phyloP scores from a whole-genome alignment of 257 asterid genomes.

The Nicotiana obtusifolia region DNA sequence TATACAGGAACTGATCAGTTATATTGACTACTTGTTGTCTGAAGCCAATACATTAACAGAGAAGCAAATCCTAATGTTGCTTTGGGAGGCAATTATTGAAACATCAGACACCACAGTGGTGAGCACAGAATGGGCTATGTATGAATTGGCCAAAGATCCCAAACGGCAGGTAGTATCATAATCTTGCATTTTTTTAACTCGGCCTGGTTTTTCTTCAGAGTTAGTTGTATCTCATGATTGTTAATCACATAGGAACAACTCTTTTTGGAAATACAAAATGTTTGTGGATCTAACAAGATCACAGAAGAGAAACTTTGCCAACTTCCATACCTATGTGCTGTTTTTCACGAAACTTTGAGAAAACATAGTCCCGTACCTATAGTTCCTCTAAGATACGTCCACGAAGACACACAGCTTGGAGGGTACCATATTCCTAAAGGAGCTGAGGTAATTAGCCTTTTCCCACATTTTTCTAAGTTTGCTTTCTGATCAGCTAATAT shows the following conservation, averaged over 20 bases:
- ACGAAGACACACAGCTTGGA: slow-evolving; percentile 75
- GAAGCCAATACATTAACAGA: slow-evolving; percentile 62
- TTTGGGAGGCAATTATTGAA: slow-evolving; percentile 87
- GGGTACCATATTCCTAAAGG: slow-evolving; percentile 70
- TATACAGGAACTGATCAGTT: slow-evolving; percentile 55
- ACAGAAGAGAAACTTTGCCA: slow-evolving; percentile 63
- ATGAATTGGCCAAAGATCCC: slow-evolving; percentile 69
- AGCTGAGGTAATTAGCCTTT: slow-evolving; percentile 49
- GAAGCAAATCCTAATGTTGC: slow-evolving; percentile 53
- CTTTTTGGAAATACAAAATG: slow-evolving; percentile 38
- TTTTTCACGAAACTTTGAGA: slow-evolving; percentile 85
- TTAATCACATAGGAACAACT: slow-evolving; percentile 35
- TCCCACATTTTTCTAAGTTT: no score
- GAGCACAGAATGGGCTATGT: slow-evolving; percentile 86
- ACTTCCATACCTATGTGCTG: slow-evolving; percentile 71
- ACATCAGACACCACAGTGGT: slow-evolving; percentile 77
- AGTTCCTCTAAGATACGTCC: slow-evolving; percentile 68
- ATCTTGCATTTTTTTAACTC: not conserved
- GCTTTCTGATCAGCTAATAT: not conserved
- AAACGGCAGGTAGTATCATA: slow-evolving; percentile 49
- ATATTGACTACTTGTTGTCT: slow-evolving; percentile 53
- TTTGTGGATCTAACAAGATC: slow-evolving; percentile 47
- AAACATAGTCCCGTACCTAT: slow-evolving; percentile 69
- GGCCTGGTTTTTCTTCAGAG: not conserved
- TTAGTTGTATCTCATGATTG: not conserved